These are phyloP conservation scores for Cryptosporidium ubiquitum DNA, from an alignment of 169 alveolate genomes.

Conservation along the genomic window DNA sequence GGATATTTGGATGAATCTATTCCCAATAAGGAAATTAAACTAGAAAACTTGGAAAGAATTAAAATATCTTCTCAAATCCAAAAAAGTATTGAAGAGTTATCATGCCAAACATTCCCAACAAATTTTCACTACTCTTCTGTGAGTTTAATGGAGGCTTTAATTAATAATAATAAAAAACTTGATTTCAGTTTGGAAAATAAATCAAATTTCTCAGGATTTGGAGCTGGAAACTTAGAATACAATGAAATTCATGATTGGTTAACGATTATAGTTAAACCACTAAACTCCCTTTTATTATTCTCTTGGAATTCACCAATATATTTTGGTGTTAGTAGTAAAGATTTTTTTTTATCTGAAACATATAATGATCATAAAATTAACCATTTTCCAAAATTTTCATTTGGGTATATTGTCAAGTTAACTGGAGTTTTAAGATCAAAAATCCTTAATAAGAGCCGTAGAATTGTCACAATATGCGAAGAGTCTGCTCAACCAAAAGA, in stretches of 20 bases:
- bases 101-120: neutral
- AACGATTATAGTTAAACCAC: slow-evolving; percentile 8
- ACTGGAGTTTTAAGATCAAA: slow-evolving; percentile 4
- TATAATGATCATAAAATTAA: neutral
- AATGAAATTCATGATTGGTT: slow-evolving; percentile 24
- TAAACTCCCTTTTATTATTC: slow-evolving; percentile 39
- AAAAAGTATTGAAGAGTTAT: neutral
- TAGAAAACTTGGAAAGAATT: slow-evolving; percentile 12
- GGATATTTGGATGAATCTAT: neutral
- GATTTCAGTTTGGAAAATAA: slow-evolving; percentile 1
- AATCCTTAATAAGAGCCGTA: neutral
- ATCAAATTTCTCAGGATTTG: slow-evolving; percentile 4
- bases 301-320: slow-evolving; percentile 33
- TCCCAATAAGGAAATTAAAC: slow-evolving; percentile 22
- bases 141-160: slow-evolving; percentile 27
- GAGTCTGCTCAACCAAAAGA: neutral
- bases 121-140: neutral
- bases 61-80: neutral
- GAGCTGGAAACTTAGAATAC: neutral
- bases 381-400: neutral
- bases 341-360: neutral
- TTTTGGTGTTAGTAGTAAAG: neutral
- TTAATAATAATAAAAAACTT: neutral
- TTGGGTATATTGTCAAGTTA: slow-evolving; percentile 9
- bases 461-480: neutral